phyloP scores from a whole-genome alignment of 192 early-diverging fungal genomes.

The Oehlia diaphana region DNA sequence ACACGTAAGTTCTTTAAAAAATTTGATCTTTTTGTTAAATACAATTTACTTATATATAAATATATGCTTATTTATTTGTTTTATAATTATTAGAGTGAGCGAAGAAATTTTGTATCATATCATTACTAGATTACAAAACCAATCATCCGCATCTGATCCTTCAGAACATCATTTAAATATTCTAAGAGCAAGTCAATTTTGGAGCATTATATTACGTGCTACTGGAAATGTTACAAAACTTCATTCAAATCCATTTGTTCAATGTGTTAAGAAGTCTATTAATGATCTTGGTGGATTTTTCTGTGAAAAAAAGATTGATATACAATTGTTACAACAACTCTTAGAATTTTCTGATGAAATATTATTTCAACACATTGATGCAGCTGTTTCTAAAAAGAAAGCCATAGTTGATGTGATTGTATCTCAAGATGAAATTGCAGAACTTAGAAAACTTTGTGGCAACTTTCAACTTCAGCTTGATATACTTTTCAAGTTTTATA shows the following conservation, averaged over 20 bases:
- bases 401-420: not conserved
- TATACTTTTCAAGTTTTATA: not conserved
- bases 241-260: not conserved
- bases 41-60: too few relatives aligned
- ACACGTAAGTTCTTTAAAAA: not conserved
- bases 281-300: not conserved
- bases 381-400: not conserved
- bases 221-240: not conserved
- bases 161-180: not conserved
- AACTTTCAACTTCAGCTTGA: not conserved
- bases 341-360: not conserved
- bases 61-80: too few relatives aligned
- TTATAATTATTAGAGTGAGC: not conserved
- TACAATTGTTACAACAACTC: not conserved
- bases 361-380: not conserved
- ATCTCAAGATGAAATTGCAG: not conserved
- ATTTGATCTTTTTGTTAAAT: too few relatives aligned
- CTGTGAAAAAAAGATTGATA: not conserved
- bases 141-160: not conserved
- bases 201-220: constrained; percentile 2
- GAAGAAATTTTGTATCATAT: constrained; percentile 10
- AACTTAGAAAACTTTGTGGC: not conserved
- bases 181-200: not conserved
- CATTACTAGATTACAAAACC: not conserved
- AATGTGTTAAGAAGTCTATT: not conserved